Evolutionary conservation across 345 rosid genomes (phyloP), one percentile per base, ranked within the genome.

Genomic region (Nephelium lappaceum): DNA sequence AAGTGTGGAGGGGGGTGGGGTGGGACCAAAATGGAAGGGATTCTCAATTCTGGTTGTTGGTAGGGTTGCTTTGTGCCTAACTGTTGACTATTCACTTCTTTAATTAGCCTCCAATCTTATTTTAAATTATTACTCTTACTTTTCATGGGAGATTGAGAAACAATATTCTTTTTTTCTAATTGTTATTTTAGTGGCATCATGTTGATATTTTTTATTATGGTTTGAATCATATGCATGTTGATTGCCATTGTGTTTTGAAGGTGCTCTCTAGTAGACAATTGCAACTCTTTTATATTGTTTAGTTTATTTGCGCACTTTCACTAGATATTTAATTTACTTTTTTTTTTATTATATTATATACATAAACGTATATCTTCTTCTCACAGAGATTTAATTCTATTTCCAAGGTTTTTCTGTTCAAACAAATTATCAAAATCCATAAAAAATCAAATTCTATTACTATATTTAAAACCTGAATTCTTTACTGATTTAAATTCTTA

Each of bases 21-120:
- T 78, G 83, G 87, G 85, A 67, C 88, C 84, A 71, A 76, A 71
- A 49, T 47, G 68, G 41, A 55, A 55, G 72, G 43, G 83, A 78
- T 79, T 82, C 82, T 75, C 67, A 68, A 57, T 69, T 83, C 71
- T 45, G 9, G 68, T 39, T 78, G 43, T 49, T 76, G 80, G 76
- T 16, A 45, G 74, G 77, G 43, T 66, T 77, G 67, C 58, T 58
- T 75, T 68, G 42, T 74, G 80, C 83, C 83, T 77, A 82, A 82
- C 81, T 77, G 73, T 82, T 76, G 83, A 77, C 81, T 74, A 79
- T 78, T 74, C 58, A 31, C 49, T 18, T 62, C 72, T n/a, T 11
- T 43, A 3, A 55, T 23, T 60, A n/a, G 42, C 55, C 24, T 24
- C 24, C 63, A 4, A 18, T 67, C 19, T 76, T 55, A 60, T 18